These are phyloP conservation scores for Nothopassalora personata DNA, from an alignment of 2,329 filamentous ascomycete species.

Conservation along the genomic window DNA sequence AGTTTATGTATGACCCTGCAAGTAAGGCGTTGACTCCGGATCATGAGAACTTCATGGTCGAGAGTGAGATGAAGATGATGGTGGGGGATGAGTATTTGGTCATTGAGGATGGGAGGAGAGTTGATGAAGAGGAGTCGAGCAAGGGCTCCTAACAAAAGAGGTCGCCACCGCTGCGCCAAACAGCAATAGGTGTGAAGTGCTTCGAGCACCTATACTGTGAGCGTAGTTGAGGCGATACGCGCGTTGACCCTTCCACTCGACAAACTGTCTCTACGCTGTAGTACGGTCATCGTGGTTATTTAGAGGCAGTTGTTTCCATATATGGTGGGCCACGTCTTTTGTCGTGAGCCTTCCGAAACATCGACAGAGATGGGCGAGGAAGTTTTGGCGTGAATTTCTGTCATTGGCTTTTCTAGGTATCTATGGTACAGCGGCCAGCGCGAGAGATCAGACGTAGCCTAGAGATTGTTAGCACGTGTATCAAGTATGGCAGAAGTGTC, in stretches of 20 bases:
- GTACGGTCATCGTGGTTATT: no score
- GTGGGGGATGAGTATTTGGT: constrained; percentile 41
- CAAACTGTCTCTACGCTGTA: no score
- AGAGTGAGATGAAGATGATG: constrained; percentile 41
- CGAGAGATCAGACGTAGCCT: constrained; percentile 21
- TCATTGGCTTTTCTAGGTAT: not conserved
- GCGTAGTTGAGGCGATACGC: no score
- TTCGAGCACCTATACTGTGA: no score
- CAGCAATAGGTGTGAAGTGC: not conserved
- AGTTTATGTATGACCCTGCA: constrained; percentile 44
- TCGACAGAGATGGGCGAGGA: not conserved
- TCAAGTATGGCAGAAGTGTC: not conserved
- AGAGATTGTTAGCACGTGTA: not conserved
- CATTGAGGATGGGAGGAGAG: constrained; percentile 23
- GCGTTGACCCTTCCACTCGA: no score
- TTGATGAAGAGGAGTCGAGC: constrained; percentile 34
- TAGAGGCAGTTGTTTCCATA: no score
- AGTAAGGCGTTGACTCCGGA: constrained; percentile 36
- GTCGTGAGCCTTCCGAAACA: not conserved
- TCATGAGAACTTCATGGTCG: constrained; percentile 35
- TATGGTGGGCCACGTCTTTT: no score
- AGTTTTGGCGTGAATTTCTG: not conserved
- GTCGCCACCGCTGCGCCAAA: no score
- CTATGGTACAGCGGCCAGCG: constrained; percentile 10
- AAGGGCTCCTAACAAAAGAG: not conserved